Evolutionary conservation across 148 eudicot genomes (phyloP), one percentile per base, ranked within the genome.

Genomic region (Fallopia convolvulus): DNA sequence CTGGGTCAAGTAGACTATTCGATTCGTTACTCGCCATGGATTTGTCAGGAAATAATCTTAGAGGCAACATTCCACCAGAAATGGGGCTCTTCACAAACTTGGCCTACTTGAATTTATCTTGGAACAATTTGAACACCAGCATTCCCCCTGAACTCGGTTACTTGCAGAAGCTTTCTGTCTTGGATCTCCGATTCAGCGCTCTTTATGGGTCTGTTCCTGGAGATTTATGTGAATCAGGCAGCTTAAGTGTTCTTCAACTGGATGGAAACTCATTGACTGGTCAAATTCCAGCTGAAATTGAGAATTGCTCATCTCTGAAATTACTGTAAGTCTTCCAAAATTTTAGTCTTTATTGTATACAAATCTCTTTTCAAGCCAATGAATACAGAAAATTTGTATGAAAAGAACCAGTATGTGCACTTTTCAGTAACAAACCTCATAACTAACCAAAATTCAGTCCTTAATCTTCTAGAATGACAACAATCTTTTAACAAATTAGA

Each of bases 281-380:
- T 20, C 79, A 88, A 6, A 88, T 96, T 75, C 99, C 99, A 26
- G 56, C 85, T 74, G 89, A 84, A 32, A 91, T 96, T 36, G 94
- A 94, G 33, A 91, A 91, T 30, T 96, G 99, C 72, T 90, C 98
- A 1, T 91, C 97, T 41, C 97, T 96, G 52, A 85, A 84, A 46
- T 76, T 96, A 82, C 72, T 96, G 99, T 96, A 87, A 93, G 99
- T 85, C 14, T n/a, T n/a, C n/a, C n/a, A n/a, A n/a, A n/a, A n/a
- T n/a, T n/a, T n/a, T n/a, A n/a, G n/a, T n/a, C n/a, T n/a, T n/a
- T n/a, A 2, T 36, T 36, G 39, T 36, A 36, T 36, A 36, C 39
- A 36, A 36, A 36, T 36, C 39, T 36, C 39, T 36, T 36, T 36
- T 36, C 36, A 33, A 33, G 36, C 36, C 36, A 33, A 33, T 0